Percentiles rank a stretch among this genome's conserved stretches.
phyloP scores from a whole-genome alignment of 768 basidiomycete genomes.

The Psilocybe subaeruginosa region DNA sequence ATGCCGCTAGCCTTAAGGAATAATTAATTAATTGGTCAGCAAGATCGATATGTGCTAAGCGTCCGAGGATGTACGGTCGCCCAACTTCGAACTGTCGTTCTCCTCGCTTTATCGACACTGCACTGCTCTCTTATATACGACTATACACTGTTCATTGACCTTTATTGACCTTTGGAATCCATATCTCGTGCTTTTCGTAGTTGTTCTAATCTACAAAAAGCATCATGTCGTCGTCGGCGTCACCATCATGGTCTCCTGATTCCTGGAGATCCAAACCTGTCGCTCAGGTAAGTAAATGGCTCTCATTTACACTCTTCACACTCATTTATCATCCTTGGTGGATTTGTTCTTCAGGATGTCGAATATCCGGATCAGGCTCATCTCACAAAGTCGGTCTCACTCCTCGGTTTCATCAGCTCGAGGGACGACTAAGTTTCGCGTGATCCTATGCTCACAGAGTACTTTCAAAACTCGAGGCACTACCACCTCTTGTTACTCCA shows the following conservation, averaged over 20 bases:
- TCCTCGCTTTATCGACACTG: background rate
- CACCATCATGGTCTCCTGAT: conserved; percentile 63
- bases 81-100: background rate
- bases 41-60: background rate
- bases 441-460: conserved; percentile 48
- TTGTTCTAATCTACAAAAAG: background rate
- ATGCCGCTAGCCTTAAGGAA: background rate
- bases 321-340: background rate
- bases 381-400: conserved; percentile 51
- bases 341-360: conserved; percentile 52
- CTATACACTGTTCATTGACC: background rate
- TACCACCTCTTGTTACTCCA: conserved; percentile 93
- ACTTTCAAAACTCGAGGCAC: conserved; percentile 69
- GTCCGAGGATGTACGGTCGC: background rate
- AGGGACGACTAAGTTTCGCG: background rate
- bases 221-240: background rate
- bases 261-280: conserved; percentile 82
- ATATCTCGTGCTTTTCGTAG: background rate
- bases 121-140: background rate
- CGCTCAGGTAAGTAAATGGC: conserved; percentile 58
- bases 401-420: background rate
- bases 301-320: background rate
- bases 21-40: background rate
- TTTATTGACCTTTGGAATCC: background rate
- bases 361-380: conserved; percentile 67